Percentiles rank a stretch among this genome's conserved stretches.
These are phyloP conservation scores for Trichoderma afroharzianum DNA, from an alignment of 2,329 filamentous ascomycete genomes.

Conservation along the genomic window DNA sequence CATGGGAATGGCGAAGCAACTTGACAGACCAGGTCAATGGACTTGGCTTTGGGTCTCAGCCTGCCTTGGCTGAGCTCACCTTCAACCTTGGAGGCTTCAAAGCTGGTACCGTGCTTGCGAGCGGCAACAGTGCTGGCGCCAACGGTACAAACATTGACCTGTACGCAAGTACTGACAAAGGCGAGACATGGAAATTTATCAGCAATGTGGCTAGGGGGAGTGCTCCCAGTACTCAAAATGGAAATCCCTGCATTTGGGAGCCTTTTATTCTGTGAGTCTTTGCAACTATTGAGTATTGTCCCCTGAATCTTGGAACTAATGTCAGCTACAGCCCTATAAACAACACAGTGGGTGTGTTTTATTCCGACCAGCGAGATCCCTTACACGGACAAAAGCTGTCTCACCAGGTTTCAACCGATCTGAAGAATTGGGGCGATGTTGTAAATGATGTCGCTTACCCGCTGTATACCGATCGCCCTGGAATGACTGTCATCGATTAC, in stretches of 20 bases:
- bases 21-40: neutral
- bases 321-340: neutral
- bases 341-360: neutral
- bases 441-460: neutral
- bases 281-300: neutral
- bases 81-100: neutral
- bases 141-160: neutral
- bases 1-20: neutral
- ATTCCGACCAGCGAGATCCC: neutral
- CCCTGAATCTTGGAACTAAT: neutral
- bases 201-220: neutral
- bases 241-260: neutral
- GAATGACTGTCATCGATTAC: neutral
- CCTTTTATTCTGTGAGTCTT: neutral
- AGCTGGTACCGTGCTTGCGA: neutral
- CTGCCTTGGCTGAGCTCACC: neutral
- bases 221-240: neutral
- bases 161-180: neutral
- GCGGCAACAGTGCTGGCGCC: neutral
- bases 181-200: neutral
- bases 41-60: neutral
- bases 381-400: neutral
- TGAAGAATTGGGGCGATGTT: neutral
- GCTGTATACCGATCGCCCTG: neutral
- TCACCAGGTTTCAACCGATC: neutral